Percentiles rank a stretch among this genome's conserved stretches.
phyloP scores from a whole-genome alignment of 106 monocot genomes.

The Acorus gramineus region DNA sequence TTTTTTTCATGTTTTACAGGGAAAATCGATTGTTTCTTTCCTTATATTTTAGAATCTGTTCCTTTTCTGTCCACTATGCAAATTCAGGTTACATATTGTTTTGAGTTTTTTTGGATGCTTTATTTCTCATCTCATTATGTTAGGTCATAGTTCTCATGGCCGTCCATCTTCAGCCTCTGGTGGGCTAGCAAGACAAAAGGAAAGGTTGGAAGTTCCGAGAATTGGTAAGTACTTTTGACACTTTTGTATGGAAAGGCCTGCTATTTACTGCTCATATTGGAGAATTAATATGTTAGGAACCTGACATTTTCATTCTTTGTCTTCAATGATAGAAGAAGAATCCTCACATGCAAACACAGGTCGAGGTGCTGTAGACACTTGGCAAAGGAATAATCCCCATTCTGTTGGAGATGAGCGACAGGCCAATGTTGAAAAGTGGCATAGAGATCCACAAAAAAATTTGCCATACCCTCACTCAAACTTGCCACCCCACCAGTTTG shows the following conservation, averaged over 20 bases:
- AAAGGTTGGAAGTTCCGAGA: too few relatives aligned
- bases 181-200: too few relatives aligned
- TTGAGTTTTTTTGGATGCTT: too few relatives aligned
- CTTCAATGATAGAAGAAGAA: conserved; percentile 23
- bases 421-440: conserved; percentile 31
- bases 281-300: too few relatives aligned
- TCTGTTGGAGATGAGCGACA: conserved; percentile 9
- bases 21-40: not conserved
- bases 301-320: not conserved
- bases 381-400: conserved; percentile 26
- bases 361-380: conserved; percentile 21
- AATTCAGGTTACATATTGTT: too few relatives aligned
- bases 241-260: too few relatives aligned
- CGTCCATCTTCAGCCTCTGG: too few relatives aligned
- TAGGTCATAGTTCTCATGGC: too few relatives aligned
- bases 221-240: too few relatives aligned
- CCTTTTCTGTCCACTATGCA: too few relatives aligned
- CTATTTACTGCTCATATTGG: too few relatives aligned
- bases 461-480: conserved; percentile 25
- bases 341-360: conserved; percentile 4
- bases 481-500: conserved; percentile 32
- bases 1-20: not conserved
- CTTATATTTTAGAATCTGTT: not conserved
- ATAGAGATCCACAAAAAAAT: conserved; percentile 24
- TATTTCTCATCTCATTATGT: too few relatives aligned